Base-by-base conservation (phyloP, 2,329 filamentous ascomycete species). In the Exophiala xenobiotica region DNA sequence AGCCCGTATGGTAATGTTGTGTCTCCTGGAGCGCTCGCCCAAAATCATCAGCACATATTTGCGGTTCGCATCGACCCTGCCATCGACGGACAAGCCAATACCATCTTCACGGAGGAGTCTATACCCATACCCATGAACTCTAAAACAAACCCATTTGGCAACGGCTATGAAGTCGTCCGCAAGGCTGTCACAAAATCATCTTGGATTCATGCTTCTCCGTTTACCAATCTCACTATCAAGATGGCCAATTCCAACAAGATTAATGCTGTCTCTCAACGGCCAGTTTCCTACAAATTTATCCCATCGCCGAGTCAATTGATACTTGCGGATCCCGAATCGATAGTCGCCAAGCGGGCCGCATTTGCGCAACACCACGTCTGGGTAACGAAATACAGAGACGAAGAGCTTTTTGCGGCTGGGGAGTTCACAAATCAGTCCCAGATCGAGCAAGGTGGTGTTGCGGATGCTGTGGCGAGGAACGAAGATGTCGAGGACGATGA, bases 21-120 rank as follows among this genome's bases (percentile, higher is more conserved):
- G 2, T 74, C 76, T 0, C 78, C 81, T 0, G 84, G 85, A 0
- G 79, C 84, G 0, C 69, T 87, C 0, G 85, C 84, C 0, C 82
- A 82, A 53, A 83, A 86, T 64, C 85, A 88, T 58, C 85, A 88
- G 64, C 85, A 88, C 67, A 75, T 88, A 37, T 87, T 88, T 63
- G 78, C 74, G n/a, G 68, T 82, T 37, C 76, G 84, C 1, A 79
- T 88, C 42, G 84, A 88, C 58, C 83, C 84, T 0, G 79, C 79
- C 6, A 76, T 86, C 31, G 82, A 86, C 56, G 69, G 75, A 19
- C 70, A 77, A 59, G 59, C 71, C 2, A 85, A 82, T 54, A 76
- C 75, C 0, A 66, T 84, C 4, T 67, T 78, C 9, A 70, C 76
- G 43, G 78, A 82, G 62, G 79, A 82, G 63, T 76, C 77, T 0